A percentile compares a stretch with the other conserved stretches of the same genome.
Evolutionary conservation across 805 yeast species (phyloP).

Genomic region (Starmerella sp.): DNA sequence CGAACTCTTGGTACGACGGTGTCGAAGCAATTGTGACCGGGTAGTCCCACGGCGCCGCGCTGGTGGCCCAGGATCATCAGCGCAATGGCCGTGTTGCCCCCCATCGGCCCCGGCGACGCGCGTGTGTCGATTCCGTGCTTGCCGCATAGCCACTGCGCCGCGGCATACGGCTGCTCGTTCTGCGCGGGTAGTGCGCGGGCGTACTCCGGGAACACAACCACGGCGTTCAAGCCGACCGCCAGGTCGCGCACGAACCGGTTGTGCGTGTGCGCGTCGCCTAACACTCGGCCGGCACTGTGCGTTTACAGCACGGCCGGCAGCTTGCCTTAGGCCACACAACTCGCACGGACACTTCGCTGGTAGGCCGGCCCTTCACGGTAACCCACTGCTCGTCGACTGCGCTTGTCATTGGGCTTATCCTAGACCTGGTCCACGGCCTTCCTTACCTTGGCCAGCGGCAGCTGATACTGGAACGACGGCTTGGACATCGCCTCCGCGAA

Average conservation of each 20-base stretch:
- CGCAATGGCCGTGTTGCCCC: constrained; percentile 4
- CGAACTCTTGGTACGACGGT: neutral
- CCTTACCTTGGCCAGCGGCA: neutral
- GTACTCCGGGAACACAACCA: neutral
- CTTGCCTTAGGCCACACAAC: neutral
- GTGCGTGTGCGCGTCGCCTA: neutral
- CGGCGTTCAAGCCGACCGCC: neutral
- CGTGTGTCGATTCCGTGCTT: neutral
- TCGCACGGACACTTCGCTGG: neutral
- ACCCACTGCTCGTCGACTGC: neutral
- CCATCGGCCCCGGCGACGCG: constrained; percentile 1
- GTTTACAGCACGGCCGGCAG: neutral
- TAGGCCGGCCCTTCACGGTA: neutral
- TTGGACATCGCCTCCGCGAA: neutral
- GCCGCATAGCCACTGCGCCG: neutral
- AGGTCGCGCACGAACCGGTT: neutral
- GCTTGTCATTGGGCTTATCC: neutral
- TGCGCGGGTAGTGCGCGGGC: neutral
- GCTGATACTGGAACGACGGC: neutral
- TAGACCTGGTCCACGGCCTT: neutral
- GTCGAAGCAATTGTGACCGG: neutral
- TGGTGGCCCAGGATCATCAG: constrained; percentile 1
- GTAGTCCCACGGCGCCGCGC: neutral
- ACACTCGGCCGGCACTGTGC: neutral
- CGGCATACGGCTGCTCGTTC: neutral